Conservation (phyloP, 768 basidiomycete genomes). For the Rhizopogon vinicolor region DNA sequence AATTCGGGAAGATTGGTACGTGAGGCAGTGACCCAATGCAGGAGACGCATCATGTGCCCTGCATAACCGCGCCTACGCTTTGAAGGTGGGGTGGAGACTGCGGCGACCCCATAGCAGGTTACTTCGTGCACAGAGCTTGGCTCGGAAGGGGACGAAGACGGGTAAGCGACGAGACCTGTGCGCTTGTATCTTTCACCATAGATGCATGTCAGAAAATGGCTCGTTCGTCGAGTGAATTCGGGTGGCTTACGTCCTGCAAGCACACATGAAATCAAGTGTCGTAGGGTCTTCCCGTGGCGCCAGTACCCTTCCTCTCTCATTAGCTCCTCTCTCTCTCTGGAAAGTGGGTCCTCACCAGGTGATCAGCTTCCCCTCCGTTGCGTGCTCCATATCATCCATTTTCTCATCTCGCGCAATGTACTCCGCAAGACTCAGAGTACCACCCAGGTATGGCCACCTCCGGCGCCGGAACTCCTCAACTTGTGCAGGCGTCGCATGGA, state of each 20-base stretch:
- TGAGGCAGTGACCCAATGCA: slow-evolving; percentile 52
- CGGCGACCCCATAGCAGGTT: slow-evolving; percentile 48
- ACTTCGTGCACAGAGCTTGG: slow-evolving; percentile 23
- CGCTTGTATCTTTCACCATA: slow-evolving; percentile 32
- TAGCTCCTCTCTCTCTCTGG: background rate
- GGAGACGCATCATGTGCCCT: slow-evolving; percentile 56
- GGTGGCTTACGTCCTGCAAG: slow-evolving; percentile 53
- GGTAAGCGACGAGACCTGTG: slow-evolving; percentile 25
- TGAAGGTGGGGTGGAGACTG: slow-evolving; percentile 48
- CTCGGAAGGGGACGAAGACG: background rate
- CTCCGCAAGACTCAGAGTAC: slow-evolving; percentile 36
- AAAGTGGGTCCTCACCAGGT: slow-evolving; percentile 38
- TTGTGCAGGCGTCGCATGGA: slow-evolving; percentile 45
- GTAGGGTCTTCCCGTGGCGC: slow-evolving; percentile 42
- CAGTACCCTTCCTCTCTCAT: slow-evolving; percentile 40
- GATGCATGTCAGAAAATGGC: background rate
- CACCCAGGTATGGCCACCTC: slow-evolving; percentile 39
- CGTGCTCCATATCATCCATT: slow-evolving; percentile 30
- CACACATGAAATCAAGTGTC: slow-evolving; percentile 47
- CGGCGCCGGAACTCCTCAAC: slow-evolving; percentile 35
- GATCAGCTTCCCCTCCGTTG: slow-evolving; percentile 38
- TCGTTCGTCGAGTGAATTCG: background rate
- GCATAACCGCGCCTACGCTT: slow-evolving; percentile 56
- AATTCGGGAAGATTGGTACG: slow-evolving; percentile 25
- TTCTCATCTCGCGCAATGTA: slow-evolving; percentile 38